Base-by-base conservation (phyloP, 1,139 yeast genomes). In the Petasospora fabianii region DNA sequence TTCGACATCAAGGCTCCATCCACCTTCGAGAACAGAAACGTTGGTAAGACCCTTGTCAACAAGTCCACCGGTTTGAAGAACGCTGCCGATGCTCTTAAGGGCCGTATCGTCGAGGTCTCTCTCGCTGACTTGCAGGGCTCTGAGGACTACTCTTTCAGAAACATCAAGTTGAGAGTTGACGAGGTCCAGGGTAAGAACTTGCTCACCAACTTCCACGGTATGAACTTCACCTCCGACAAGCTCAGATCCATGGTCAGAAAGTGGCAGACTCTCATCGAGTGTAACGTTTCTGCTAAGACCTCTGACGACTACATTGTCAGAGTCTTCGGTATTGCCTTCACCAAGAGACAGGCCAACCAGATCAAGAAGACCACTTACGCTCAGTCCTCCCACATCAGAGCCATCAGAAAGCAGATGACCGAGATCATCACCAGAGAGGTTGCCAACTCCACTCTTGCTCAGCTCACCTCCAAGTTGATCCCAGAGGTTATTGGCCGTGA, bases 1-100 rank as follows among this genome's bases (percentile, higher is more conserved):
- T 86, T 75, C 71, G 90, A 82, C 70, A 83, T 86, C 75, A 85
- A 86, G 78, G 96, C 96, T 56, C 96, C 96, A 65, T 80, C 95
- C 65, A 84, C 95, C 61, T 86, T 85, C 63, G 95, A 84, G 71
- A 83, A 83, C 83, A 84, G 95, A 73, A 83, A 84, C 65, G 95
- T 84, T 64, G 96, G 96, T 70, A 85, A 85, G 83, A 86, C 96
- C 58, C 75, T 86, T 62, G 90, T 86, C 68, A 86, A 86, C 92
- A 84, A 84, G 69, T 82, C 94, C 50, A 82, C 95, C 59, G 95
- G 96, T 83, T 77, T 86, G 70, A 79, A 83, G 79, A 84, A 81
- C 75, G 92, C 95, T 66, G 84, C 84, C 64, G 95, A 85, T 67
- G 87, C 87, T 62, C 80, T 85, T 66, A 84, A 84, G 75, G 95